Base-by-base conservation (phyloP, 306 rosid genomes). In the Castanopsis chinensis region DNA sequence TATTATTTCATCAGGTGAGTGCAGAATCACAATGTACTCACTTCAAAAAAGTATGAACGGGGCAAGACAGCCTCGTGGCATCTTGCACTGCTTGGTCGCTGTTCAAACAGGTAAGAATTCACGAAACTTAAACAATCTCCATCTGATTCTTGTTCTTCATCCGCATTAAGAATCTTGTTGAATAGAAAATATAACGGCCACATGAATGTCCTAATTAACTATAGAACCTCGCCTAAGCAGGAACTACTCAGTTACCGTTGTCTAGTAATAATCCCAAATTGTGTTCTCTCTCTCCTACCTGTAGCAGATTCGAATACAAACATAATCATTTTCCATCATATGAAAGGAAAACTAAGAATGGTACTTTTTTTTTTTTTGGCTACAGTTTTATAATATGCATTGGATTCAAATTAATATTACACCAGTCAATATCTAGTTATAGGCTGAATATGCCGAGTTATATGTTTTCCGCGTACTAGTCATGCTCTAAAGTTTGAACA, bases 141-240 rank as follows among this genome's bases (percentile, higher is more conserved):
- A 51, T 82, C 86, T 33, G 86, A 64, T 78, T 75, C 89, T 77
- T 76, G 79, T 74, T 81, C 91, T 68, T 86, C 93, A 72, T 87
- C 89, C 5, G 85, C 19, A 76, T 85, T 88, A 63, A 89, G 87
- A 84, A 79, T 83, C 83, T 95, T 95, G 84, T 85, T 93, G 83
- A 89, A 85, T 78, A 91, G 80, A 74, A 90, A n/a, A 77, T 73
- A 90, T 72, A 92, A 83, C 76, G 98, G 97, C 98, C 98, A 90
- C 99, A 95, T 95, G 80, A 87, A 80, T 74, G 80, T 80, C 76
- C 81, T 72, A 82, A 82, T 83, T 79, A 69, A 43, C 73, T 43
- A 59, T 19, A 77, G 65, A 64, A 61, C 74, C 51, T 77, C 71
- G 82, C 82, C 70, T n/a, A 45, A 55, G 7, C 70, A 73, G 55